phyloP scores from a whole-genome alignment of 345 rosid genomes.

The Linum tenue region DNA sequence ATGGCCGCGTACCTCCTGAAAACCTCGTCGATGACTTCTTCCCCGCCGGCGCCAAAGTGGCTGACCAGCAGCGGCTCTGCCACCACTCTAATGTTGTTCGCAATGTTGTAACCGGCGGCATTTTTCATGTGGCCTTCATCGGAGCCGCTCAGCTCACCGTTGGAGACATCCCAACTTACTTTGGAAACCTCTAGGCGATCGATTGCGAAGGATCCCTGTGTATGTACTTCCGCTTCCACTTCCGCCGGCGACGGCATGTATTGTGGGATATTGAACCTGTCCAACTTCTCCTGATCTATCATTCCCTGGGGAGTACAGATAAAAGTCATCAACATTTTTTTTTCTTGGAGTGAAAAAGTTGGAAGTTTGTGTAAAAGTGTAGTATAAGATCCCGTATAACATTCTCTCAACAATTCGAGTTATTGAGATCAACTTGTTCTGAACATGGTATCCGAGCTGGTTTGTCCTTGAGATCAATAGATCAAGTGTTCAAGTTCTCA shows the following conservation, averaged over 20 bases:
- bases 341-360: too few relatives aligned
- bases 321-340: too few relatives aligned
- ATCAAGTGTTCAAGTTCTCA: too few relatives aligned
- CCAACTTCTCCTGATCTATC: conserved; percentile 33
- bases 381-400: too few relatives aligned
- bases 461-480: too few relatives aligned
- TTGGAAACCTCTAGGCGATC: conserved; percentile 26
- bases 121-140: conserved; percentile 3
- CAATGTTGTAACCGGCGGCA: conserved; percentile 29
- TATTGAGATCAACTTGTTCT: too few relatives aligned
- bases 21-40: conserved; percentile 21
- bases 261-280: conserved; percentile 42
- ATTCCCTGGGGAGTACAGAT: conserved; percentile 33
- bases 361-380: too few relatives aligned
- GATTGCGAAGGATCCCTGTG: conserved; percentile 36
- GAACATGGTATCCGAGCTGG: too few relatives aligned
- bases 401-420: too few relatives aligned
- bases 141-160: not conserved
- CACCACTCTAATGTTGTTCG: conserved; percentile 43
- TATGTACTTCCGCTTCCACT: conserved; percentile 25
- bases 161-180: conserved; percentile 32
- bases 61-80: conserved; percentile 42
- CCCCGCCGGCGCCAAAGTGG: conserved; percentile 32
- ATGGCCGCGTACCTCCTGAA: conserved; percentile 26
- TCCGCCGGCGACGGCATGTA: conserved; percentile 43